A percentile compares a stretch with the other conserved stretches of the same genome.
These are phyloP conservation scores for Gossypium gossypioides DNA, from an alignment of 441 rosid species.

Conservation along the genomic window DNA sequence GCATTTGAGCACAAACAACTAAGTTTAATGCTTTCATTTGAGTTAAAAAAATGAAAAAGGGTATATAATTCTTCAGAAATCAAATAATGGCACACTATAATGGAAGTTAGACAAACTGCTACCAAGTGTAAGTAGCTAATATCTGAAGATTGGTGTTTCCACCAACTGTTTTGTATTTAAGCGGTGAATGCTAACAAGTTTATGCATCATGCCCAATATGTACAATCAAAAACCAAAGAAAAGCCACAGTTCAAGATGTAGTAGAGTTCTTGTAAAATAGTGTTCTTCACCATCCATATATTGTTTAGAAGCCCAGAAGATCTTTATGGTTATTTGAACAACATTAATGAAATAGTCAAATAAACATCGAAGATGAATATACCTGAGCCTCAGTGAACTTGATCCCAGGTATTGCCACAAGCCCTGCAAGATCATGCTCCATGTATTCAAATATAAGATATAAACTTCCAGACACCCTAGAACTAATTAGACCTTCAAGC, in stretches of 20 bases:
- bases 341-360: neutral
- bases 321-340: neutral
- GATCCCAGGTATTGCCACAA: slow-evolving; percentile 43
- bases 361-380: neutral
- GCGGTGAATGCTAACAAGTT: neutral
- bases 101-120: neutral
- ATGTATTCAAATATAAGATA: slow-evolving; percentile 56
- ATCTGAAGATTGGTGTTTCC: neutral
- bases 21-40: neutral
- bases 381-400: slow-evolving; percentile 57
- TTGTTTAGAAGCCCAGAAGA: neutral
- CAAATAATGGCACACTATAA: neutral
- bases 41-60: neutral
- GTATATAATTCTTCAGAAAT: neutral
- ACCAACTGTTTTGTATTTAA: neutral
- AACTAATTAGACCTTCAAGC: slow-evolving; percentile 54
- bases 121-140: neutral
- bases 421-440: slow-evolving; percentile 59
- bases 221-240: neutral
- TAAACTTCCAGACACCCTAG: slow-evolving; percentile 50
- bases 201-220: neutral
- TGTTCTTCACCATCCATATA: neutral
- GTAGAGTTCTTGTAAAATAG: neutral
- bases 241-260: neutral
- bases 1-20: neutral